Conservation (phyloP, 805 yeast genomes). For the Spathaspora boniae region DNA sequence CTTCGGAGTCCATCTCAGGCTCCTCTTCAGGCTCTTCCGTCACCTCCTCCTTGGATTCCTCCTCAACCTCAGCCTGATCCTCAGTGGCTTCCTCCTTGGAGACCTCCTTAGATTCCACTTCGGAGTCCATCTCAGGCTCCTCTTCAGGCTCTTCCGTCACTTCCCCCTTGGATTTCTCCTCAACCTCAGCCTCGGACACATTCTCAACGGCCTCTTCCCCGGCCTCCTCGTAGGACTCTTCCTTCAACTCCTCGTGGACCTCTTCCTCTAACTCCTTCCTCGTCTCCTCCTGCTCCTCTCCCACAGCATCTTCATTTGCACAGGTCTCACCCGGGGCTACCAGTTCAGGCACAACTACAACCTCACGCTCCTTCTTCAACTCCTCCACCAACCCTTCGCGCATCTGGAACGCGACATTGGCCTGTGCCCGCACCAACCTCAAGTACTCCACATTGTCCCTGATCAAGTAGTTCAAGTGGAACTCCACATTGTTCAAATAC, state of each 20-base stretch:
- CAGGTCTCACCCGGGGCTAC: background rate
- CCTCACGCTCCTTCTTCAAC: slow-evolving; percentile 4
- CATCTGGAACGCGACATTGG: slow-evolving; percentile 40
- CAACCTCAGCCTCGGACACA: slow-evolving; percentile 16
- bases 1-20: background rate
- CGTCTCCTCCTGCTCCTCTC: slow-evolving; percentile 23
- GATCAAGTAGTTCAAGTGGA: slow-evolving; percentile 46
- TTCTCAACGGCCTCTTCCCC: slow-evolving; percentile 16
- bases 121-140: background rate
- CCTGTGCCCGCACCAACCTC: slow-evolving; percentile 38
- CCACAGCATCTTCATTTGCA: slow-evolving; percentile 17
- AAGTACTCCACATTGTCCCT: slow-evolving; percentile 63
- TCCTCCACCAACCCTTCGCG: slow-evolving; percentile 25
- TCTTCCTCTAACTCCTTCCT: slow-evolving; percentile 21
- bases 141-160: slow-evolving; percentile 35
- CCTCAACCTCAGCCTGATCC: background rate
- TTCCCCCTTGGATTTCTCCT: slow-evolving; percentile 48
- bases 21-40: slow-evolving; percentile 1
- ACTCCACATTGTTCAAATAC: slow-evolving; percentile 37
- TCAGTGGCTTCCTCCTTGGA: background rate
- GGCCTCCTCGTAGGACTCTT: slow-evolving; percentile 24
- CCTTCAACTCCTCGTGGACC: slow-evolving; percentile 8
- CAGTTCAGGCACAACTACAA: slow-evolving; percentile 1
- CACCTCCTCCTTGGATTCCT: slow-evolving; percentile 1
- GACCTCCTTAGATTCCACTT: slow-evolving; percentile 3